Evolutionary conservation across 2,329 filamentous ascomycete species (phyloP), one percentile per base, ranked within the genome.

Genomic region (Talaromyces funiculosus): DNA sequence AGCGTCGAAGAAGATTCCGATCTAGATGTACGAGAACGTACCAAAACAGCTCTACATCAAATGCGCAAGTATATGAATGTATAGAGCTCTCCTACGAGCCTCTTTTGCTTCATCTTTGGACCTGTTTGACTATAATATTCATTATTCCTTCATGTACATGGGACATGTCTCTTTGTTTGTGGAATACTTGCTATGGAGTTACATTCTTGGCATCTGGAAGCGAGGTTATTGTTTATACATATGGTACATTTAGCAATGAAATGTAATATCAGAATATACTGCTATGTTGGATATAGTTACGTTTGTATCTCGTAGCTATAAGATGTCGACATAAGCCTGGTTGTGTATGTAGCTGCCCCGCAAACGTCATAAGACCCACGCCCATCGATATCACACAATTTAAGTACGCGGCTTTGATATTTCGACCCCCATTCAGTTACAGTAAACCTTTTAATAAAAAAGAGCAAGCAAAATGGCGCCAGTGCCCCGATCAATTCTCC

Each of bases 11-110:
- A 84, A 63, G 93, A 97, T 74, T 74, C 79, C 2, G 90, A 95
- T 69, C 74, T 94, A 61, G 90, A 96, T 72, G 89, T 96, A 22
- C 81, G 88, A 57, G 91, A 97, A 77, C 80, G 91, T 64, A 90
- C 90, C 1, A 96, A 92, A 77, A 87, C 85, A 45, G 92, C 90
- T 0, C 75, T 88, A 12, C 87, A 87, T 77, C 86, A 92, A 74
- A 84, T 94, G 75, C 85, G 69, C 10, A 43, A 51, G 18, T 58
- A 57, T 31, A 38, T 59, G 38, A 53, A 61, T 43, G 29, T 29
- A 40, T 61, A 62, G 38, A 18, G 7, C 14, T 22, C 37, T 55
- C 31, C 57, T 18, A 24, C 2, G 43, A 47, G 22, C 2, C 18
- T 51, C n/a, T 4, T 18, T 51, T 18, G 47, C 29, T 14, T 33